Evolutionary conservation across 2,329 filamentous ascomycete species (phyloP).

Genomic region (Phialophora tarda): DNA sequence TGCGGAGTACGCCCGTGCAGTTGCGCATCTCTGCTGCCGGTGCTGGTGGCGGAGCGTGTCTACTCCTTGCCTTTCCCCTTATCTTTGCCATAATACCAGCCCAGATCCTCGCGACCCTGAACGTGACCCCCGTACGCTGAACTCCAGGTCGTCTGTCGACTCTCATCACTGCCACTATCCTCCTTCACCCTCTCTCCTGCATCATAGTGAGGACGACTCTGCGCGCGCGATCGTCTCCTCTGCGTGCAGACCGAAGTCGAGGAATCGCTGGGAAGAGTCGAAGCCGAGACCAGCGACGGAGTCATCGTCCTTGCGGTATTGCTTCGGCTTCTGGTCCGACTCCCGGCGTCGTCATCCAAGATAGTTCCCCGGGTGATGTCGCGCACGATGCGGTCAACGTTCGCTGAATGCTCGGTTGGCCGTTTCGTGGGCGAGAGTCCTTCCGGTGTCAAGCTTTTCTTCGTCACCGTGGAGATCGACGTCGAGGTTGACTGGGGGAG

Average conservation of each 20-base stretch:
- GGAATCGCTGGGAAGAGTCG: background rate
- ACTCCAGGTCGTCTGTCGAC: constrained; percentile 14
- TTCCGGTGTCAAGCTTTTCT: background rate
- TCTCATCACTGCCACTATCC: background rate
- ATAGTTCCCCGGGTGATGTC: background rate
- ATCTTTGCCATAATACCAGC: constrained; percentile 17
- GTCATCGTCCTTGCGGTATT: background rate
- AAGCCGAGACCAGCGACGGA: background rate
- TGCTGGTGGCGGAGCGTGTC: background rate
- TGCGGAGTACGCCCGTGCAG: no score
- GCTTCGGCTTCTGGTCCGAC: background rate
- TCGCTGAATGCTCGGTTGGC: background rate
- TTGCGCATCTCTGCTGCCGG: background rate
- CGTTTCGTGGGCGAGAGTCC: background rate
- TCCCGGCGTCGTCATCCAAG: background rate
- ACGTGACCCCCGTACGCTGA: constrained; percentile 5
- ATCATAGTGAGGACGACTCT: background rate
- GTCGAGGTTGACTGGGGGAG: background rate
- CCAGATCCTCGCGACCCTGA: constrained; percentile 5
- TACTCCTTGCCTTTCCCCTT: background rate
- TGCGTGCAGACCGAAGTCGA: background rate
- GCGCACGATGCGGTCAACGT: background rate
- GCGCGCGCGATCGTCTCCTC: background rate
- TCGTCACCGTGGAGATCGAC: background rate
- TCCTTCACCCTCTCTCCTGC: background rate